Evolutionary conservation across 495 filamentous ascomycete species (phyloP).

Genomic region (Cenococcum geophilum): DNA sequence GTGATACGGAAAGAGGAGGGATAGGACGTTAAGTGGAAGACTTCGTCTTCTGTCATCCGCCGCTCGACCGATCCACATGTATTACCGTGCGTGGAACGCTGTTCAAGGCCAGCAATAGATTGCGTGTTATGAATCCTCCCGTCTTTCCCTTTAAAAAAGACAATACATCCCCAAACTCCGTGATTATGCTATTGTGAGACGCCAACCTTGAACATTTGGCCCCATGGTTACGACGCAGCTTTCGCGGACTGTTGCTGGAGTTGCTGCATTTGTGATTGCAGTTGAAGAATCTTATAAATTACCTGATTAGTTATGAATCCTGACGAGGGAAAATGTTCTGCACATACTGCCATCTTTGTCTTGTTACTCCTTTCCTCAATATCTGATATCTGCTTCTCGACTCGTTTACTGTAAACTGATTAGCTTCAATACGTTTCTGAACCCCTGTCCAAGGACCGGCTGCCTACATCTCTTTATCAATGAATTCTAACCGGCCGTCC

Average conservation of each 20-base stretch:
- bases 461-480: slow-evolving; percentile 84
- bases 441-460: background rate
- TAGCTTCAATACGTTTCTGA: slow-evolving; percentile 10
- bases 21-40: too few relatives aligned
- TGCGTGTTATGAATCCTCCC: too few relatives aligned
- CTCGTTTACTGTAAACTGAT: slow-evolving; percentile 57
- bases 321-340: background rate
- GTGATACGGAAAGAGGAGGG: too few relatives aligned
- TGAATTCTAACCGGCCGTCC: slow-evolving; percentile 83
- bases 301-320: background rate
- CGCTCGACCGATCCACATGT: too few relatives aligned
- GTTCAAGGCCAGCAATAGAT: too few relatives aligned
- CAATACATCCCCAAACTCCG: too few relatives aligned
- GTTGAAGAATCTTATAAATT: slow-evolving; percentile 34
- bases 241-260: slow-evolving; percentile 14
- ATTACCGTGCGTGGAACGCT: too few relatives aligned
- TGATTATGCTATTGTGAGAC: too few relatives aligned
- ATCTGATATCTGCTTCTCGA: slow-evolving; percentile 74
- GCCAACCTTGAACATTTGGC: too few relatives aligned
- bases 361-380: slow-evolving; percentile 75
- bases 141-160: too few relatives aligned
- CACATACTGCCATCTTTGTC: slow-evolving; percentile 64
- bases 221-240: background rate
- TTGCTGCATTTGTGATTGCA: slow-evolving; percentile 31
- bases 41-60: too few relatives aligned